Evolutionary conservation across 352 stramenopile genomes (phyloP), one percentile per base, ranked within the genome.

Genomic region (Pythium sp.): DNA sequence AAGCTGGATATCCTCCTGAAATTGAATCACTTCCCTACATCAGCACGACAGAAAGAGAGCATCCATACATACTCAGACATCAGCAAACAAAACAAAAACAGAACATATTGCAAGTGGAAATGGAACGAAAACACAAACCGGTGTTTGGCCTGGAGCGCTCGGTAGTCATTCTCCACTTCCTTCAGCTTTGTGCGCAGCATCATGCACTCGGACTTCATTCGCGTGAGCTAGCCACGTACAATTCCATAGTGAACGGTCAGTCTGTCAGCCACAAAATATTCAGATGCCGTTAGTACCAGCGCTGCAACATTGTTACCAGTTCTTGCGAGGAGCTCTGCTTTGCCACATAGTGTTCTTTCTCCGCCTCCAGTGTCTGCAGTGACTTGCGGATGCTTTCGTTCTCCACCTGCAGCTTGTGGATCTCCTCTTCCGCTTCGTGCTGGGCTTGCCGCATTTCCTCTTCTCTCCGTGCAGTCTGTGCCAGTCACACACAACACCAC

Each of bases 151-250:
- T 94, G 84, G n/a, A 94, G 78, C 14, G 79, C 72, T 20, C 78
- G 82, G 60, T 93, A 92, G 64, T 94, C 84, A 46, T 81, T 87
- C 61, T 94, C 86, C 2, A 89, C 71, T 72, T 94, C 86, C 61
- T 94, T 94, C 5, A 91, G 67, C 70, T 94, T 92, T 3, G 76
- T 76, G 7, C 86, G 86, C 58, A 90, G 67, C 58, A 74, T 72
- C 34, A 92, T 54, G 59, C 78, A 89, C 64, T 93, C 85, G 18
- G 79, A 73, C 68, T 93, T 93, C 64, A 92, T 77, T 46, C 86
- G 81, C 36, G 80, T 71, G 62, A 89, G 54, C 85, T 91, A 60
- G 62, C 41, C 41, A 49, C 20, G 20, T 49, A 46, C 7, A 41
- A 12, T 41, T 41, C 15, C 7, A 15, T 12, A 47, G 5, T 58